A percentile compares a stretch with the other conserved stretches of the same genome.
These are phyloP conservation scores for Byssoonygena ceratinophila DNA, from an alignment of 2,329 filamentous ascomycete species.

Conservation along the genomic window DNA sequence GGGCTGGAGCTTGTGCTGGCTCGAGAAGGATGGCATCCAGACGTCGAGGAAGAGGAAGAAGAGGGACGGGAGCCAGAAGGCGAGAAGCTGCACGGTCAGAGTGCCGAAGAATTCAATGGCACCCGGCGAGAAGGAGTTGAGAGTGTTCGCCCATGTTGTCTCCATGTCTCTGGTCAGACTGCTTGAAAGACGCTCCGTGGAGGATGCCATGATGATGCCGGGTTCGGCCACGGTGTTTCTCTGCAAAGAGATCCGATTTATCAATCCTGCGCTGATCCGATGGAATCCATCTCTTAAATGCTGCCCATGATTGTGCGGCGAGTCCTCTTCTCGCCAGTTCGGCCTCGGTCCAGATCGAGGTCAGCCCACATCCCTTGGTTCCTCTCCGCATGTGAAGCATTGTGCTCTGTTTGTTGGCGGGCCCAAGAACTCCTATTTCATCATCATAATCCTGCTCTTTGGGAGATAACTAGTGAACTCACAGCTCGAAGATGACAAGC, in stretches of 20 bases:
- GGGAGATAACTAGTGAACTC: too few relatives aligned
- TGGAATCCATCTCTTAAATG: background rate
- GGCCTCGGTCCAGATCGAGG: background rate
- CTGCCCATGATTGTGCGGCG: background rate
- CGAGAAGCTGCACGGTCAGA: slow-evolving; percentile 35
- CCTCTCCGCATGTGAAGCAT: too few relatives aligned
- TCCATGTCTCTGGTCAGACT: background rate
- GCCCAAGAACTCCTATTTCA: too few relatives aligned
- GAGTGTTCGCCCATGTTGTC: background rate
- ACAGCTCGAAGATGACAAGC: too few relatives aligned
- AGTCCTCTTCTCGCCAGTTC: background rate
- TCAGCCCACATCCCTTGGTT: background rate
- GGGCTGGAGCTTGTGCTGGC: slow-evolving; percentile 18
- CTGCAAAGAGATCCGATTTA: background rate
- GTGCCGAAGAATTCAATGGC: slow-evolving; percentile 28
- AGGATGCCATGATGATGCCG: background rate
- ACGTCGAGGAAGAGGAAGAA: slow-evolving; percentile 16
- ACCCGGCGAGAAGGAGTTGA: slow-evolving; percentile 13
- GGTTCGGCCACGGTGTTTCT: background rate
- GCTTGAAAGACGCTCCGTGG: background rate
- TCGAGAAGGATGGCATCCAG: slow-evolving; percentile 16
- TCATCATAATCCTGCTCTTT: too few relatives aligned
- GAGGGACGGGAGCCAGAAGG: slow-evolving; percentile 17
- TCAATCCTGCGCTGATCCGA: background rate
- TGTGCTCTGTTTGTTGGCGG: background rate